A percentile compares a stretch with the other conserved stretches of the same genome.
phyloP scores from a whole-genome alignment of 2,329 filamentous ascomycete genomes.

The Fusarium nelsonii region DNA sequence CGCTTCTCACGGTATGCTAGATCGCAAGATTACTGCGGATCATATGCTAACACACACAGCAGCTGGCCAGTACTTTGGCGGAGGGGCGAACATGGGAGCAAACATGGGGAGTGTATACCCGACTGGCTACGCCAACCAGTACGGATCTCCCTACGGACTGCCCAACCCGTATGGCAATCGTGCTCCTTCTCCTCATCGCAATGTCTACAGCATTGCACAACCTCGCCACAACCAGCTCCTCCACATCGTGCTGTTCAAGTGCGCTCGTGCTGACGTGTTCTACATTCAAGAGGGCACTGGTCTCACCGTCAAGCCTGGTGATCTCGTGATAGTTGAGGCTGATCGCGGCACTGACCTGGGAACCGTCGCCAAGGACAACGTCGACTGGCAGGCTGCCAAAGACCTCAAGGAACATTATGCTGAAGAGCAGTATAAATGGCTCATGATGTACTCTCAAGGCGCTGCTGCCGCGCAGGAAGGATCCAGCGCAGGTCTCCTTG shows the following conservation, averaged over 20 bases:
- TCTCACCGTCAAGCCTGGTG: conserved; percentile 87
- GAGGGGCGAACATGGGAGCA: conserved; percentile 43
- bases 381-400: conserved; percentile 89
- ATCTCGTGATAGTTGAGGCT: conserved; percentile 96
- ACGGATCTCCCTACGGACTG: conserved; percentile 61
- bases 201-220: conserved; percentile 71
- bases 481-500: conserved; percentile 71
- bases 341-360: conserved; percentile 96
- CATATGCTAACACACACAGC: conserved; percentile 6
- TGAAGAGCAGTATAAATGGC: conserved; percentile 96
- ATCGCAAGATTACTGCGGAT: neutral
- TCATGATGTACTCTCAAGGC: conserved; percentile 97
- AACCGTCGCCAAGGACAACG: conserved; percentile 88
- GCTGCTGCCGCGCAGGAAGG: conserved; percentile 73
- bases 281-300: conserved; percentile 97
- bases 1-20: conserved; percentile 57
- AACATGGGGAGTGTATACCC: conserved; percentile 47
- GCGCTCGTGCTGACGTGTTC: conserved; percentile 93
- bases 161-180: conserved; percentile 62
- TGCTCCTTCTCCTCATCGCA: conserved; percentile 71
- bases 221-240: conserved; percentile 76
- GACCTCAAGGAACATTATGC: conserved; percentile 91
- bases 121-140: conserved; percentile 54
- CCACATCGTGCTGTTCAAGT: conserved; percentile 97
- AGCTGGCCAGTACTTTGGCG: conserved; percentile 47